Conservation (phyloP, 1,139 yeast species). For the Saccharomyces hybrid region DNA sequence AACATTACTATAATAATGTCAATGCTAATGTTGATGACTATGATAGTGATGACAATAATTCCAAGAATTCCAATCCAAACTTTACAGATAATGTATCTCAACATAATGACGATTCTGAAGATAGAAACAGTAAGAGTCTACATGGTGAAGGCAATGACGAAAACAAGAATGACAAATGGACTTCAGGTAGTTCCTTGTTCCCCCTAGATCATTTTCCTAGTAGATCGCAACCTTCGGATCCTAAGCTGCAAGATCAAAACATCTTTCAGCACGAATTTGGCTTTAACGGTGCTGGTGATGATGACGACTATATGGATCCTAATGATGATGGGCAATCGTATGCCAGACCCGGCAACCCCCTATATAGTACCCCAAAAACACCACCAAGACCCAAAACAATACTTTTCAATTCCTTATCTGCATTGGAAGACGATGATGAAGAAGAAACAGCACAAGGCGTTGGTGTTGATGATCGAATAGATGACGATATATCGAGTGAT, state of each 20-base stretch:
- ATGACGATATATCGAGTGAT: conserved; percentile 12
- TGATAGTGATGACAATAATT: conserved; percentile 17
- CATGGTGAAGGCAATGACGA: conserved; percentile 1
- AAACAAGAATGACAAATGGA: conserved; percentile 6
- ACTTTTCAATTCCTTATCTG: neutral
- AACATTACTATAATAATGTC: conserved; percentile 15
- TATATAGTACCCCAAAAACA: conserved; percentile 36
- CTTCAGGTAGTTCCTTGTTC: conserved; percentile 9
- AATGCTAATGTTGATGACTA: conserved; percentile 14
- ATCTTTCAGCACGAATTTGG: conserved; percentile 20
- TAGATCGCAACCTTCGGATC: conserved; percentile 11
- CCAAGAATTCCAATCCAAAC: neutral
- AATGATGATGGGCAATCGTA: conserved; percentile 76
- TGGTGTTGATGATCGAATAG: conserved; percentile 13
- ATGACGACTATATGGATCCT: conserved; percentile 53
- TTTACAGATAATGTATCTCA: neutral
- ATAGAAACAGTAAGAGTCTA: neutral
- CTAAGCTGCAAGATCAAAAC: conserved; percentile 13
- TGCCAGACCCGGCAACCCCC: conserved; percentile 50
- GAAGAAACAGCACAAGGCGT: neutral
- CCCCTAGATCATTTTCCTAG: conserved; percentile 11
- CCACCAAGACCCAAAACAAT: conserved; percentile 10
- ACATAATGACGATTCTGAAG: neutral
- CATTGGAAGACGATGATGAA: neutral
- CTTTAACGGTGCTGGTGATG: conserved; percentile 14